Evolutionary conservation across 768 basidiomycete genomes (phyloP).

Genomic region (Lactarius psammicola): DNA sequence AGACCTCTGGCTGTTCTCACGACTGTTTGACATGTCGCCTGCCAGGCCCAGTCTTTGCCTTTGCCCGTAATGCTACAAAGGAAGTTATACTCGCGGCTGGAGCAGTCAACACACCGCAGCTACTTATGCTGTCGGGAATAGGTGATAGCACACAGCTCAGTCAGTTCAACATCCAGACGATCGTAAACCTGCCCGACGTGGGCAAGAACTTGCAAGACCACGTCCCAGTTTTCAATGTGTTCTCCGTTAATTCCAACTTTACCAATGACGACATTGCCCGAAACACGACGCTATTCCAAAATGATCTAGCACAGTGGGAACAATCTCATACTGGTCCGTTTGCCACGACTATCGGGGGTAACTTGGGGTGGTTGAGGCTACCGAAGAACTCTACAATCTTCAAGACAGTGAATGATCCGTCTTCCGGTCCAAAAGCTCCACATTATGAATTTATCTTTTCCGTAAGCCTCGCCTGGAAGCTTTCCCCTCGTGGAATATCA

Average conservation of each 20-base stretch:
- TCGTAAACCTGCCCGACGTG: constrained; percentile 33
- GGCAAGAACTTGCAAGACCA: constrained; percentile 36
- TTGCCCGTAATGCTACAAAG: constrained; percentile 20
- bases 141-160: constrained; percentile 30
- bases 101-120: constrained; percentile 25
- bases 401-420: constrained; percentile 18
- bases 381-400: constrained; percentile 18
- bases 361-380: constrained; percentile 16
- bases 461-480: constrained; percentile 5
- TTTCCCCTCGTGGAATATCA: too few species aligned
- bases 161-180: constrained; percentile 27
- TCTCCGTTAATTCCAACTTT: not conserved
- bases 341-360: not conserved
- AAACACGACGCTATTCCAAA: constrained; percentile 14
- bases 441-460: constrained; percentile 23
- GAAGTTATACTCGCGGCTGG: constrained; percentile 25
- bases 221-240: constrained; percentile 9
- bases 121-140: constrained; percentile 36
- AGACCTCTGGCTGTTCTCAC: not conserved
- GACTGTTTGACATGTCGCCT: not conserved
- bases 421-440: constrained; percentile 23
- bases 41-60: constrained; percentile 2
- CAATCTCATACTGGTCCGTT: constrained; percentile 15
- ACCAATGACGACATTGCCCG: constrained; percentile 14
- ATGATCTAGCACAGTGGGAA: constrained; percentile 19